Base-by-base conservation (phyloP, 345 rosid species). In the Boechera stricta region DNA sequence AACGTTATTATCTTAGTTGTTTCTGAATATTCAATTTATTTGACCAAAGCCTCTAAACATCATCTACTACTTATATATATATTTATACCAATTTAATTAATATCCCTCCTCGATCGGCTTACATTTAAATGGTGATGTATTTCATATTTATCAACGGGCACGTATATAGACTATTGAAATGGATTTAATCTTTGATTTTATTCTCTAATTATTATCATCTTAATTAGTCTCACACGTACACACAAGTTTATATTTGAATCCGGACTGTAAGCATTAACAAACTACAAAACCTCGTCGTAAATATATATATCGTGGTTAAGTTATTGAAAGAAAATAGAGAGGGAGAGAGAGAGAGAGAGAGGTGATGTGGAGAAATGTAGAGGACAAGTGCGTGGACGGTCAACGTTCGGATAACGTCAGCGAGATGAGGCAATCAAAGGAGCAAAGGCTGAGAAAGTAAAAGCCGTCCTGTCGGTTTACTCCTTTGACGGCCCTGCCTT, bases 341-440 rank as follows among this genome's bases (percentile, higher is more conserved):
- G 21, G 21, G n/a, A n/a, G n/a, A n/a, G n/a, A n/a, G n/a, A n/a
- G 21, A 49, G 10, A 38, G 6, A 64, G 48, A 72, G 31, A 51
- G 58, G 29, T 53, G 58, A 52, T 52, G 56, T 51, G 56, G 29
- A 51, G 57, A 53, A 10, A 49, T 26, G 15, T 4, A 15, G 8
- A 28, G 39, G 36, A 58, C 1, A 39, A 21, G 13, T 4, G 66
- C 10, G 57, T 18, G 49, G 72, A 60, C 69, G 70, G 76, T 77
- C 80, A 77, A 64, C 81, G 76, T 56, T 38, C 18, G 49, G 53
- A 57, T 64, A 64, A 71, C 67, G 80, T 77, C 75, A 77, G 80
- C 77, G 26, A 63, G 64, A 55, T 71, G 80, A 77, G 76, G 66
- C 80, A 77, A 77, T 77, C 80, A 70, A 67, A 77, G 71, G 65